These are phyloP conservation scores for Nicotiana noctiflora DNA, from an alignment of 257 asterid genomes.

Conservation along the genomic window DNA sequence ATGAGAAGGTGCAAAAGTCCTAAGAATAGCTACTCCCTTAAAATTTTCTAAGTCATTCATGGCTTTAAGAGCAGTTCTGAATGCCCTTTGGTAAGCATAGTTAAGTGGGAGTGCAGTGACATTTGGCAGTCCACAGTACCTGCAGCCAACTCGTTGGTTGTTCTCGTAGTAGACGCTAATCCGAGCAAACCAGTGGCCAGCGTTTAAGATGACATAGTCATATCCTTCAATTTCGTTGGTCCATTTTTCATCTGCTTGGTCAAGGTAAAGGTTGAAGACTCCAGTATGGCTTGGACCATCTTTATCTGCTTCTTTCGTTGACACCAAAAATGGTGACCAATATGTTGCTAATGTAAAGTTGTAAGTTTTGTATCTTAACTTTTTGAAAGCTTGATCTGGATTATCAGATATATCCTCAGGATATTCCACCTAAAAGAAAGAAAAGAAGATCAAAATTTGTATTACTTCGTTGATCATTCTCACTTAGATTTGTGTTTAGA, in stretches of 20 bases:
- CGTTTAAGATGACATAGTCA: constrained; percentile 27
- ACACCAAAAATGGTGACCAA: constrained; percentile 73
- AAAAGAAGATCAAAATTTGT: background rate
- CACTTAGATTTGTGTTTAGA: background rate
- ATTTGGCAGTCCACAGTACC: constrained; percentile 17
- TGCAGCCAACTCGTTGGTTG: constrained; percentile 26
- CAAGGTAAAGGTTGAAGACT: constrained; percentile 29
- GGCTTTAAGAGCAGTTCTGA: constrained; percentile 31
- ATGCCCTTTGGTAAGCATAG: constrained; percentile 28
- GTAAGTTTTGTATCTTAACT: constrained; percentile 48
- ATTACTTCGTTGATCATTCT: background rate
- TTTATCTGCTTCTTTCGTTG: constrained; percentile 28
- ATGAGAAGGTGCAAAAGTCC: constrained; percentile 37
- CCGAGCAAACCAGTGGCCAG: constrained; percentile 35
- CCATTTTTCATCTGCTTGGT: constrained; percentile 33
- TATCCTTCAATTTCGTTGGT: constrained; percentile 24
- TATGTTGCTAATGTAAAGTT: constrained; percentile 72
- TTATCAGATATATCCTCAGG: constrained; percentile 48
- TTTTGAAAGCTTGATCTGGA: constrained; percentile 42
- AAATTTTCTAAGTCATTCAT: constrained; percentile 19
- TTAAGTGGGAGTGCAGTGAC: constrained; percentile 24
- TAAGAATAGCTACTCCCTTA: constrained; percentile 18
- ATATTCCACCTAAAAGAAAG: constrained; percentile 38
- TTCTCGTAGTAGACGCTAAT: constrained; percentile 29
- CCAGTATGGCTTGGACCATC: constrained; percentile 20